Evolutionary conservation across 129 eudicot genomes (phyloP).

Genomic region (Rutidosis leptorrhynchoides): DNA sequence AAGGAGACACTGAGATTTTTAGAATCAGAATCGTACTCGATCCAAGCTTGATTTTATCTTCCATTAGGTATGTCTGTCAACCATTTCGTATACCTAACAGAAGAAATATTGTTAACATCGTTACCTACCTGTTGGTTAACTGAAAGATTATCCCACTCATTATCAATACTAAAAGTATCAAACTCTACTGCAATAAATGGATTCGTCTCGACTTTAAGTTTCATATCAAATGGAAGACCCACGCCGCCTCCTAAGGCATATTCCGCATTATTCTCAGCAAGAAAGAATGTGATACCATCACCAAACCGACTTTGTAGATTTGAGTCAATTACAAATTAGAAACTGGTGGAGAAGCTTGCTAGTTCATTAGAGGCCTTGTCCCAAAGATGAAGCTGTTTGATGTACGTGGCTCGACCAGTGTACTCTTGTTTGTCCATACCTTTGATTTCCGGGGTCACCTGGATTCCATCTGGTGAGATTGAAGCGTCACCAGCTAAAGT

Average conservation of each 20-base stretch:
- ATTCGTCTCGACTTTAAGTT: background rate
- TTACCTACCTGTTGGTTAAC: constrained; percentile 38
- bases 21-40: constrained; percentile 25
- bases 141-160: constrained; percentile 12
- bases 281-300: constrained; percentile 35
- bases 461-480: constrained; percentile 25
- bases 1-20: constrained; percentile 30
- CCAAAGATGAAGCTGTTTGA: constrained; percentile 30
- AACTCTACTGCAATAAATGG: constrained; percentile 46
- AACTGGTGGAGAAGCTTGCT: constrained; percentile 30
- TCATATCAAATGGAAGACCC: background rate
- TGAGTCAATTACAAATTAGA: constrained; percentile 27
- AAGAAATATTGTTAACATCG: constrained; percentile 28
- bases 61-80: constrained; percentile 25
- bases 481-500: background rate
- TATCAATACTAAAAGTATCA: constrained; percentile 24
- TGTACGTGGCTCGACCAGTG: background rate
- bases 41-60: constrained; percentile 31
- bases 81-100: constrained; percentile 30
- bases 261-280: constrained; percentile 9
- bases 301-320: background rate
- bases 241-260: background rate
- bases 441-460: constrained; percentile 8
- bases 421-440: constrained; percentile 11
- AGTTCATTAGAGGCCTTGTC: constrained; percentile 19